Base-by-base conservation (phyloP, 2,329 filamentous ascomycete genomes). In the Fusarium temperatum region DNA sequence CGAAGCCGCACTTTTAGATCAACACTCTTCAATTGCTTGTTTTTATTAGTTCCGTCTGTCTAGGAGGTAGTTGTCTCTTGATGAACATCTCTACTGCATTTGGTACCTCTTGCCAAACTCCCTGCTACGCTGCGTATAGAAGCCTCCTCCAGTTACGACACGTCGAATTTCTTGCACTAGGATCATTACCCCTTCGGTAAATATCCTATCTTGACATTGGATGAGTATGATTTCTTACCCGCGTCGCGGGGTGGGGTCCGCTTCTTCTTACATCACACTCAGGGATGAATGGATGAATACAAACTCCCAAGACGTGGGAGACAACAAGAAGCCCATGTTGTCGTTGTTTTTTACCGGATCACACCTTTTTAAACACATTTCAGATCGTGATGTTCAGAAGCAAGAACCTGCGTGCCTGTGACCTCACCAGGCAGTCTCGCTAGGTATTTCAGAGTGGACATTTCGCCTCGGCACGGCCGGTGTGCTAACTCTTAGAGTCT, bases 151-250 rank as follows among this genome's bases (percentile, higher is more conserved):
- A 70, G 66, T 70, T 69, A 63, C 32, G 66, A 53, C 32, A 50
- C 59, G 48, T 47, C 28, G n/a, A 63, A 58, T 58, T 57, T 62
- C 35, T 57, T 66, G 47, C 50, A 66, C 66, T 59, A 62, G 48
- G 67, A 71, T 66, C 67, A 67, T 71, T 67, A 26, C 68, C 68
- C 68, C 60, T 70, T 70, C 66, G 66, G 66, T 68, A 68, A 47
- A 70, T 60, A 69, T 58, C 51, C 66, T 56, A 69, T 69, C 51
- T 70, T 26, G 38, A 69, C 66, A 69, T 70, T 68, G 65, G 59
- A 58, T 63, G 53, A 66, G 54, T 30, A 42, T 64, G 50, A 32
- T 65, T 64, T 66, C 50, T 48, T 71, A 55, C 67, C 66, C 58
- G 55, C 28, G 51, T 26, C 51, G 36, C 51, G 36, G 51, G 55